Evolutionary conservation across 2,329 filamentous ascomycete genomes (phyloP).

Genomic region (Aciculosporium take): DNA sequence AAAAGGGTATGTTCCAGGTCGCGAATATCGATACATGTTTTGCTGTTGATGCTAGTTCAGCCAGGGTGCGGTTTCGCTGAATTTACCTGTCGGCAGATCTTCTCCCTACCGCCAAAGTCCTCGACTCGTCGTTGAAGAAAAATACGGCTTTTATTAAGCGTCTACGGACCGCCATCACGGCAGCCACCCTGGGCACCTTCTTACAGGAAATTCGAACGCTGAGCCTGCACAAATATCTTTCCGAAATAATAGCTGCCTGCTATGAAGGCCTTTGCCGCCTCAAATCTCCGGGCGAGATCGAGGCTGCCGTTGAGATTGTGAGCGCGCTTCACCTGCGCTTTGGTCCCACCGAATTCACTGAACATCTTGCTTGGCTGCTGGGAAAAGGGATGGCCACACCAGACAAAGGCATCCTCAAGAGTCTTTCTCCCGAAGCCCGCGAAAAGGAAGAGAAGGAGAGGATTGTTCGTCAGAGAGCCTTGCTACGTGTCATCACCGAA

Average conservation of each 20-base stretch:
- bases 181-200: slow-evolving; percentile 68
- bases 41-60: neutral
- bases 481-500: slow-evolving; percentile 84
- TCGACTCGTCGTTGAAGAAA: slow-evolving; percentile 94
- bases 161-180: slow-evolving; percentile 74
- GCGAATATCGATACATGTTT: no score
- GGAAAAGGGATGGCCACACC: slow-evolving; percentile 84
- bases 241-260: slow-evolving; percentile 90
- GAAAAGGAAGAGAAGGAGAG: slow-evolving; percentile 96
- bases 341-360: slow-evolving; percentile 77
- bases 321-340: slow-evolving; percentile 95
- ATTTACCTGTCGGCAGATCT: slow-evolving; percentile 40
- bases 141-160: slow-evolving; percentile 98
- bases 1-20: slow-evolving; percentile 48
- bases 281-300: slow-evolving; percentile 82
- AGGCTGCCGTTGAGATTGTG: slow-evolving; percentile 81
- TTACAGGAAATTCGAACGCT: slow-evolving; percentile 79
- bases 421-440: slow-evolving; percentile 62
- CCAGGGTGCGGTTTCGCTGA: neutral
- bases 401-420: slow-evolving; percentile 71
- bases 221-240: slow-evolving; percentile 90
- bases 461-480: slow-evolving; percentile 66
- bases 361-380: slow-evolving; percentile 81
- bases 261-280: slow-evolving; percentile 88
- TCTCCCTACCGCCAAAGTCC: slow-evolving; percentile 60